A percentile compares a stretch with the other conserved stretches of the same genome.
These are phyloP conservation scores for Trichoderma sp. DNA, from an alignment of 2,329 filamentous ascomycete genomes.

Conservation along the genomic window DNA sequence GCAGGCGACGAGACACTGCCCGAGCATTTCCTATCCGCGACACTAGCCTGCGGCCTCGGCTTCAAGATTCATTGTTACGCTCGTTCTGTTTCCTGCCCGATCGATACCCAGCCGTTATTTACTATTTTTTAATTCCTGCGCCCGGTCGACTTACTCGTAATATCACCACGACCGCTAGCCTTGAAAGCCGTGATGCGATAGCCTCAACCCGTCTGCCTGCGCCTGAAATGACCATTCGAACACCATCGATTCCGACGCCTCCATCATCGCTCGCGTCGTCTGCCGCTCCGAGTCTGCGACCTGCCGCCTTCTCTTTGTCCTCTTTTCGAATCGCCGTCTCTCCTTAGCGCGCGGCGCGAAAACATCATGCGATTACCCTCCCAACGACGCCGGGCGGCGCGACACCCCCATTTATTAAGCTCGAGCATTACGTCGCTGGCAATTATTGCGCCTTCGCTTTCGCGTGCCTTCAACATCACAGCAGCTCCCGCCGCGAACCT, in stretches of 20 bases:
- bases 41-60: background rate
- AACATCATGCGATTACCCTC: constrained; percentile 48
- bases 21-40: constrained; percentile 8
- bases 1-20: constrained; percentile 20
- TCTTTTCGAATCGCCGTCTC: constrained; percentile 14
- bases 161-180: constrained; percentile 19
- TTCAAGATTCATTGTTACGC: constrained; percentile 17
- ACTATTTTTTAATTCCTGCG: background rate
- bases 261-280: constrained; percentile 9
- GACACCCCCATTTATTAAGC: constrained; percentile 32
- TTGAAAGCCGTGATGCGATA: constrained; percentile 26
- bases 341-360: constrained; percentile 25
- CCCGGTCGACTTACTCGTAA: background rate
- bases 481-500: constrained; percentile 67
- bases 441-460: constrained; percentile 41
- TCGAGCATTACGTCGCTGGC: constrained; percentile 39
- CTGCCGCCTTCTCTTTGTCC: background rate
- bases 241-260: constrained; percentile 18
- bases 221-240: constrained; percentile 31
- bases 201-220: constrained; percentile 16
- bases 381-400: constrained; percentile 41
- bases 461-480: constrained; percentile 56
- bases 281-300: constrained; percentile 10
- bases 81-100: constrained; percentile 15
- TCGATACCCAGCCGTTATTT: constrained; percentile 2